Percentiles rank a stretch among this genome's conserved stretches.
phyloP scores from a whole-genome alignment of 2,329 filamentous ascomycete genomes.

The Fusarium domesticum region DNA sequence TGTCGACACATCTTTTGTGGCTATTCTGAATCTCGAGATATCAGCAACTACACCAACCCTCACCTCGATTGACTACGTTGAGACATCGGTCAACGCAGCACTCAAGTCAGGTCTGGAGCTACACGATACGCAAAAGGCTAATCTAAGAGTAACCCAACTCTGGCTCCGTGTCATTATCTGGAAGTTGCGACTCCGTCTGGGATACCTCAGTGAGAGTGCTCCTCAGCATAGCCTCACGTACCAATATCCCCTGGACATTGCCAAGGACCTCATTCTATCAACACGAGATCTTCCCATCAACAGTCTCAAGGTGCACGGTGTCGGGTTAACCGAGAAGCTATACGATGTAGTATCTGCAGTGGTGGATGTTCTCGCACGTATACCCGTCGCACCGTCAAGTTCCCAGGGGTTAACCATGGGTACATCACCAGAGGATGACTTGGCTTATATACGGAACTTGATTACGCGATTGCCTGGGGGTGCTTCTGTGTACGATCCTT shows the following conservation, averaged over 20 bases:
- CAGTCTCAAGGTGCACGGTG: slow-evolving; percentile 43
- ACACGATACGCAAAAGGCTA: slow-evolving; percentile 45
- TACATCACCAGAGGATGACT: slow-evolving; percentile 36
- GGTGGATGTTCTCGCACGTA: slow-evolving; percentile 43
- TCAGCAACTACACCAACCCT: slow-evolving; percentile 31
- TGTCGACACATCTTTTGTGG: slow-evolving; percentile 43
- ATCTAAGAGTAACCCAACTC: slow-evolving; percentile 43
- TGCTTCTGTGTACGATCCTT: slow-evolving; percentile 36
- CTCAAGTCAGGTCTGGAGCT: slow-evolving; percentile 34
- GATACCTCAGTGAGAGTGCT: slow-evolving; percentile 37
- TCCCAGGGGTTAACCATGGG: slow-evolving; percentile 25
- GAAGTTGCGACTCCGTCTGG: slow-evolving; percentile 44
- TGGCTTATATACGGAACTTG: slow-evolving; percentile 37
- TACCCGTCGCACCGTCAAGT: slow-evolving; percentile 34
- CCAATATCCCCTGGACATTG: slow-evolving; percentile 42
- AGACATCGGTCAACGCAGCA: slow-evolving; percentile 37
- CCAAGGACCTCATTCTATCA: slow-evolving; percentile 39
- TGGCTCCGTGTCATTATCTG: slow-evolving; percentile 46
- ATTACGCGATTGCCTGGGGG: slow-evolving; percentile 41
- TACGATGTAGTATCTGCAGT: slow-evolving; percentile 45
- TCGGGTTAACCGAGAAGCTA: slow-evolving; percentile 46
- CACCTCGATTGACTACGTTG: slow-evolving; percentile 36
- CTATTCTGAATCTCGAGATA: slow-evolving; percentile 39
- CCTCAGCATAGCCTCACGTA: slow-evolving; percentile 39
- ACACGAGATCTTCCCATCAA: slow-evolving; percentile 38